These are phyloP conservation scores for Acrocalymma vagum DNA, from an alignment of 2,329 filamentous ascomycete genomes.

Conservation along the genomic window DNA sequence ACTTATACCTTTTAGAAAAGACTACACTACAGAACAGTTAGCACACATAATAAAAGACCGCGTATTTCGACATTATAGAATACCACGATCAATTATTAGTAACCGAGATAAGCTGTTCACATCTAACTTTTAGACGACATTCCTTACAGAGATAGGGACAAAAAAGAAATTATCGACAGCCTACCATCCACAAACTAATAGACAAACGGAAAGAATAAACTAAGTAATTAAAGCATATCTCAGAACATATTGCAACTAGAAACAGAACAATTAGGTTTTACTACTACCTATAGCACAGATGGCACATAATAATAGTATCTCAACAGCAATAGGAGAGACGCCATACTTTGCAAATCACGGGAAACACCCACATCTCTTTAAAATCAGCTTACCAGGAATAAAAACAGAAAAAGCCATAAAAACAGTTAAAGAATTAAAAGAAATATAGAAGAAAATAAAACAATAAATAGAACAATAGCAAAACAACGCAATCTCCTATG, in stretches of 20 bases:
- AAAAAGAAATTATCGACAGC: slow-evolving; percentile 9
- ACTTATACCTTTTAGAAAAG: slow-evolving; percentile 2
- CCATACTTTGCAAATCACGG: background rate
- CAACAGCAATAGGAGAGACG: background rate
- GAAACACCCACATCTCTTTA: no score
- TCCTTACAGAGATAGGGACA: background rate
- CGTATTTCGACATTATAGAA: no score
- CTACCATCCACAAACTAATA: slow-evolving; percentile 11
- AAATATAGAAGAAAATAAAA: no score
- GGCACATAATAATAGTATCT: background rate
- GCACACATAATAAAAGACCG: no score
- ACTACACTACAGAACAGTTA: no score
- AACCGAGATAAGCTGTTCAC: slow-evolving; percentile 10
- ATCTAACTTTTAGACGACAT: background rate
- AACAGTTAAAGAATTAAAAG: no score
- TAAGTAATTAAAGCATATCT: slow-evolving; percentile 5
- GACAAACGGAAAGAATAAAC: slow-evolving; percentile 9
- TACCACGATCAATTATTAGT: slow-evolving; percentile 11
- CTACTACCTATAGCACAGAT: slow-evolving; percentile 5
- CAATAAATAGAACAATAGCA: no score
- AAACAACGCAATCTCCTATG: no score
- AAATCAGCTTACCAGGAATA: no score
- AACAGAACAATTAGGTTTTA: slow-evolving; percentile 7
- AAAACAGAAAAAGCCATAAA: no score
- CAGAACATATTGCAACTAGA: slow-evolving; percentile 1